Percentiles rank a stretch among this genome's conserved stretches.
Conservation (phyloP, 2,329 filamentous ascomycete genomes). For the Rutstroemia sp. region DNA sequence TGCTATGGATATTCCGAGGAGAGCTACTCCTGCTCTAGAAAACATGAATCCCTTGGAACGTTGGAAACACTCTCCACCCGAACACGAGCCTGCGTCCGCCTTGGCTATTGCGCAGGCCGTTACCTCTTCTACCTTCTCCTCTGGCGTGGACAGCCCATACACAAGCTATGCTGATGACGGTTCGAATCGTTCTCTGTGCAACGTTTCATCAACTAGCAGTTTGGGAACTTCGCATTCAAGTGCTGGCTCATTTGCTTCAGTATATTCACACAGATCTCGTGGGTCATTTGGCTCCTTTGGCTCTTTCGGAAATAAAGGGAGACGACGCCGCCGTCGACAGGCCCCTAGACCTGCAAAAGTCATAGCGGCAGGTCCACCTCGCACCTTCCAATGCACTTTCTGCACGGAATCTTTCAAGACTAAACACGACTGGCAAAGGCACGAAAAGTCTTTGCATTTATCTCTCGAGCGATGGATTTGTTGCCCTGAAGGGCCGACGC, state of each 20-base stretch:
- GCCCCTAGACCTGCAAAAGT: conserved; percentile 35
- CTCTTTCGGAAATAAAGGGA: conserved; percentile 24
- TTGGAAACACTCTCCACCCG: conserved; percentile 62
- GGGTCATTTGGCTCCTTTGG: conserved; percentile 40
- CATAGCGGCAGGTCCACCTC: conserved; percentile 36
- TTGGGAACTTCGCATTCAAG: conserved; percentile 55
- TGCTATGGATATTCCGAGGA: conserved; percentile 67
- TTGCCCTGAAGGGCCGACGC: conserved; percentile 47
- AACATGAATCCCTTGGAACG: conserved; percentile 58
- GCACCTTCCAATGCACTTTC: conserved; percentile 56
- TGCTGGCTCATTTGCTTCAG: conserved; percentile 49
- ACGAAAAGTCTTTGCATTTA: conserved; percentile 60
- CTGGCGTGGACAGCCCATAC: conserved; percentile 49
- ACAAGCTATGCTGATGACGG: conserved; percentile 52
- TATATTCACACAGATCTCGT: conserved; percentile 50
- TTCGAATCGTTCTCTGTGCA: conserved; percentile 49
- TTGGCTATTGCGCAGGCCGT: conserved; percentile 58
- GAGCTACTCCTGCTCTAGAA: conserved; percentile 45
- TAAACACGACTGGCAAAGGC: conserved; percentile 63
- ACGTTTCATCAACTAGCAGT: conserved; percentile 53
- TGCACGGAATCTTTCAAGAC: conserved; percentile 61
- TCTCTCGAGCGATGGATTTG: conserved; percentile 62
- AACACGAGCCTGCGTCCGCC: conserved; percentile 59
- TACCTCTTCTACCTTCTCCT: conserved; percentile 42
- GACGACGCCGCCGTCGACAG: conserved; percentile 26